These are phyloP conservation scores for Hypoxylon sp. DNA, from an alignment of 2,329 filamentous ascomycete genomes.

Conservation along the genomic window DNA sequence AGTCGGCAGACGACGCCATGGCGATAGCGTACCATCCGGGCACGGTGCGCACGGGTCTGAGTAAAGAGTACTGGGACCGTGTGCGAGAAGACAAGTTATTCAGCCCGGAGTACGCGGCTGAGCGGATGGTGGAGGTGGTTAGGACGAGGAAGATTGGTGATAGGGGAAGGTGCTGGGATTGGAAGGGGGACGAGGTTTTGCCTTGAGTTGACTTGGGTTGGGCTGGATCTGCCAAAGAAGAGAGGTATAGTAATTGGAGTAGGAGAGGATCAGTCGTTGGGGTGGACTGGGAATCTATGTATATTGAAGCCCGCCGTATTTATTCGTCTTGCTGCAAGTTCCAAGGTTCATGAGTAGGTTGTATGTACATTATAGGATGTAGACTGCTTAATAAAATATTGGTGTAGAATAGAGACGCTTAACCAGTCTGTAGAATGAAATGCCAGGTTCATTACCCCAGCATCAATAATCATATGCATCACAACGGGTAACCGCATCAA, in stretches of 20 bases:
- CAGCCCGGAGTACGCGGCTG: constrained; percentile 74
- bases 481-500: background rate
- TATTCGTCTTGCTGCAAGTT: background rate
- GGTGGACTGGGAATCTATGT: background rate
- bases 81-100: constrained; percentile 75
- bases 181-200: constrained; percentile 74
- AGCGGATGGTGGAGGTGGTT: constrained; percentile 74
- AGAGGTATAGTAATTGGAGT: too few relatives aligned
- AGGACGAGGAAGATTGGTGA: constrained; percentile 62
- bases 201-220: constrained; percentile 59
- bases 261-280: background rate
- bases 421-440: background rate
- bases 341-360: background rate
- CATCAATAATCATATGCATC: background rate
- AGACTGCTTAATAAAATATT: background rate
- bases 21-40: constrained; percentile 83
- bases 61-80: constrained; percentile 78
- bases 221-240: background rate
- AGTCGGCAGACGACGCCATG: constrained; percentile 73
- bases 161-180: constrained; percentile 78
- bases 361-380: background rate
- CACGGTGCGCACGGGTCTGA: constrained; percentile 83
- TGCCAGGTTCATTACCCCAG: background rate
- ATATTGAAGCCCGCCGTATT: background rate
- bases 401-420: background rate